Percentiles rank a stretch among this genome's conserved stretches.
Evolutionary conservation across 306 rosid genomes (phyloP).

Genomic region (Urtica urens): DNA sequence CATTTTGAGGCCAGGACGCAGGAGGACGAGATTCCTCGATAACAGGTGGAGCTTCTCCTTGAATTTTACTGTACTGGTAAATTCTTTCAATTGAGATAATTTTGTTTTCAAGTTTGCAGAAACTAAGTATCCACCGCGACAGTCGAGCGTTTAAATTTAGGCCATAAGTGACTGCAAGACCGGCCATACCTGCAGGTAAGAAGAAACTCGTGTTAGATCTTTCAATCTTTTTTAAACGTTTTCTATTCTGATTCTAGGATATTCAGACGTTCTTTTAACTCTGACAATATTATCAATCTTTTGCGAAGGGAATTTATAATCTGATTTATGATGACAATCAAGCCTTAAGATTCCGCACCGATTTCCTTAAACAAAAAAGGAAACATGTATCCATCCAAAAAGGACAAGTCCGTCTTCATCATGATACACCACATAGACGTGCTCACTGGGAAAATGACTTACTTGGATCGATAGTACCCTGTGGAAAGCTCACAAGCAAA

Average conservation of each 20-base stretch:
- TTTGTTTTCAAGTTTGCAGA: slow-evolving; percentile 97
- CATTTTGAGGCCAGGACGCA: slow-evolving; percentile 70
- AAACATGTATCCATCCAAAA: no score
- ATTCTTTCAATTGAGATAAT: slow-evolving; percentile 93
- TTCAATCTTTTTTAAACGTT: slow-evolving; percentile 10
- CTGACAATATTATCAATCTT: no score
- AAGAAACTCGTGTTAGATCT: slow-evolving; percentile 17
- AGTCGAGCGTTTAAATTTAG: slow-evolving; percentile 74
- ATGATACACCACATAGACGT: not conserved
- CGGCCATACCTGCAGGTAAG: slow-evolving; percentile 75
- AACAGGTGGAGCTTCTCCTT: slow-evolving; percentile 61
- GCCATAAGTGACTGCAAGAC: slow-evolving; percentile 90
- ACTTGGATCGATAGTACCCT: slow-evolving; percentile 89
- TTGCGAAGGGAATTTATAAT: no score
- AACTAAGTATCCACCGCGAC: slow-evolving; percentile 94
- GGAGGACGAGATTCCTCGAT: slow-evolving; percentile 70
- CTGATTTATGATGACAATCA: no score
- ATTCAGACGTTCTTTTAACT: no score
- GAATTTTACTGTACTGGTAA: slow-evolving; percentile 84
- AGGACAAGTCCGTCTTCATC: no score
- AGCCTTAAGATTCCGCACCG: no score
- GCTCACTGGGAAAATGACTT: slow-evolving; percentile 19
- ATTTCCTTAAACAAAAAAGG: no score
- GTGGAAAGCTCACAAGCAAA: slow-evolving; percentile 94
- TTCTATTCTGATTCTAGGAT: not conserved